Percentiles rank a stretch among this genome's conserved stretches.
phyloP scores from a whole-genome alignment of 176 grass and related monocot genomes.

The Olyra latifolia region DNA sequence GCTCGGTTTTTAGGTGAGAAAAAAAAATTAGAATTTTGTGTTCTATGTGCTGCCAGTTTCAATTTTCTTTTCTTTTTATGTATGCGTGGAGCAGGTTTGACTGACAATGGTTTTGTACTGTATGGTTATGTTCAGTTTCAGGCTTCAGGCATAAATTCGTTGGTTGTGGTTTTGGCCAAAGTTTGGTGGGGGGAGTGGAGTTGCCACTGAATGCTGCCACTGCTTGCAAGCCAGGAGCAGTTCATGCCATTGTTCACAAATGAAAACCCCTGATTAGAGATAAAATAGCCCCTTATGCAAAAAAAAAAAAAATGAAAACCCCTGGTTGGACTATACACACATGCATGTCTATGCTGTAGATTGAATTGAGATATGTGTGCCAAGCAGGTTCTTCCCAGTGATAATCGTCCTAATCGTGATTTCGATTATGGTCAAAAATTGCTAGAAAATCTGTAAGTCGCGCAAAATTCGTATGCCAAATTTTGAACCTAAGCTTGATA shows the following conservation, averaged over 20 bases:
- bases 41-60: neutral
- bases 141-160: neutral
- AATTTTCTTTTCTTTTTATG: neutral
- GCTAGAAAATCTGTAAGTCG: too few species aligned
- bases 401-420: too few species aligned
- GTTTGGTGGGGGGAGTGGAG: slow-evolving; percentile 16
- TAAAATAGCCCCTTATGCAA: too few species aligned
- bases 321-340: neutral
- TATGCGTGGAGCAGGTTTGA: neutral
- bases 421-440: too few species aligned
- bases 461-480: too few species aligned
- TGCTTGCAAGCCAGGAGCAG: slow-evolving; percentile 16
- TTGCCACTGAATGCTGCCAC: neutral
- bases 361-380: neutral
- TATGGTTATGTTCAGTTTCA: neutral
- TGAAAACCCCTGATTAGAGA: neutral
- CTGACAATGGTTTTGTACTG: neutral
- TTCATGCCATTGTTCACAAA: neutral
- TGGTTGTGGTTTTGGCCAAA: slow-evolving; percentile 11
- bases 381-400: too few species aligned
- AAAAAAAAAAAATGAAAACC: too few species aligned
- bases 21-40: neutral
- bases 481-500: too few species aligned
- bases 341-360: neutral
- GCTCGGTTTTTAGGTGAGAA: neutral